Evolutionary conservation across 2,329 filamentous ascomycete genomes (phyloP).

Genomic region (Clonostachys solani): DNA sequence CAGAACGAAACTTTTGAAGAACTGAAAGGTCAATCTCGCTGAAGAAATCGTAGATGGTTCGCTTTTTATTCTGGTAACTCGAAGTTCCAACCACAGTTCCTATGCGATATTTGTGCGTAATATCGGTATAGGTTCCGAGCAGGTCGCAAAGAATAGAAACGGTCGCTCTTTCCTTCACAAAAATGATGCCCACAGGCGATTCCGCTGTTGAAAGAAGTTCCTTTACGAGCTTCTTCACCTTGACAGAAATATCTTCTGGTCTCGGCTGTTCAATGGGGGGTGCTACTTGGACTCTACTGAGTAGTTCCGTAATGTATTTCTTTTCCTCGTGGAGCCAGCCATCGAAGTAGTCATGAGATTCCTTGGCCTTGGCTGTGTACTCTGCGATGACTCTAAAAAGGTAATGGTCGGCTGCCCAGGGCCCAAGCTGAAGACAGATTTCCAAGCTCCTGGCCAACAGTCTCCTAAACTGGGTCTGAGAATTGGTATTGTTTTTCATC

Average conservation of each 20-base stretch:
- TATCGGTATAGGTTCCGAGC: constrained; percentile 44
- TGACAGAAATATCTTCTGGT: constrained; percentile 44
- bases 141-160: constrained; percentile 57
- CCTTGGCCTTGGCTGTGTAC: constrained; percentile 17
- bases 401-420: constrained; percentile 67
- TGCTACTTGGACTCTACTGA: constrained; percentile 28
- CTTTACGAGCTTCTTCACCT: constrained; percentile 48
- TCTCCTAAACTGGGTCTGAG: constrained; percentile 48
- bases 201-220: constrained; percentile 40
- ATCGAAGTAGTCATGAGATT: constrained; percentile 18
- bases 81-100: constrained; percentile 54
- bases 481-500: constrained; percentile 42
- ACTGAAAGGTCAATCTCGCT: constrained; percentile 20
- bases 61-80: constrained; percentile 22
- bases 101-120: constrained; percentile 39
- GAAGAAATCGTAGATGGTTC: constrained; percentile 32
- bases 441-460: constrained; percentile 45
- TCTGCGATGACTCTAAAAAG: constrained; percentile 43
- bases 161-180: constrained; percentile 59
- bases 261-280: constrained; percentile 7
- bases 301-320: constrained; percentile 45
- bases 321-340: constrained; percentile 46
- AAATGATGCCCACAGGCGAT: constrained; percentile 55
- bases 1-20: constrained; percentile 45
- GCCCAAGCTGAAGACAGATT: constrained; percentile 55